Evolutionary conservation across 176 grass and related monocot species (phyloP).

Genomic region (Eleusine coracana): DNA sequence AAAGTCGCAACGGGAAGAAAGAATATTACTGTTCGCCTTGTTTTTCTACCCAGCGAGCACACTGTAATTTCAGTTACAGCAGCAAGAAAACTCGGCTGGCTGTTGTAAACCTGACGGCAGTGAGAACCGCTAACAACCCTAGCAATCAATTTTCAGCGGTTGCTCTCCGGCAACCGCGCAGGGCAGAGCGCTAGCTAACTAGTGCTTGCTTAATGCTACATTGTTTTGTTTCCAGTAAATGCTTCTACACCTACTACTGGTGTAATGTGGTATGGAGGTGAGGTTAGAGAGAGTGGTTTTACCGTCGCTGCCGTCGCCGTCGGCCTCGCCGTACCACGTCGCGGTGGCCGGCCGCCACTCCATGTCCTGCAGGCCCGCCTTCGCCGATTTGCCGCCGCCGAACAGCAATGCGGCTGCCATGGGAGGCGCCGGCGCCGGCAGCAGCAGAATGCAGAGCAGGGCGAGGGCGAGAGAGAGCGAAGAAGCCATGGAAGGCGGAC

Average conservation of each 20-base stretch:
- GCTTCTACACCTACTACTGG: too few relatives aligned
- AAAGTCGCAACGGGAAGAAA: conserved; percentile 41
- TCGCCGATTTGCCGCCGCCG: conserved; percentile 20
- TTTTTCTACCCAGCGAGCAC: background rate
- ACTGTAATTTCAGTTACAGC: background rate
- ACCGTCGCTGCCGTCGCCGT: conserved; percentile 96
- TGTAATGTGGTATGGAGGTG: too few relatives aligned
- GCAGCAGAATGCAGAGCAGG: conserved; percentile 35
- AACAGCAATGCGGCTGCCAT: conserved; percentile 30
- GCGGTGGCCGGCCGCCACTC: conserved; percentile 93
- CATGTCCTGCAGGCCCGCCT: conserved; percentile 38
- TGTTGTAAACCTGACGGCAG: background rate
- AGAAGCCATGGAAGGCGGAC: conserved; percentile 23
- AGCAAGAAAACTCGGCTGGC: background rate
- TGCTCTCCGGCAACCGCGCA: too few relatives aligned
- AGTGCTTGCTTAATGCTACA: too few relatives aligned
- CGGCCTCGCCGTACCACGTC: conserved; percentile 90
- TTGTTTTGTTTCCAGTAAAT: too few relatives aligned
- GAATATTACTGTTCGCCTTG: conserved; percentile 18
- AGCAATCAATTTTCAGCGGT: too few relatives aligned
- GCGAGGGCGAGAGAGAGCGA: conserved; percentile 26
- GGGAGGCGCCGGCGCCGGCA: background rate
- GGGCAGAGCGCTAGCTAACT: too few relatives aligned
- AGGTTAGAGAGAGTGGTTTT: conserved; percentile 36
- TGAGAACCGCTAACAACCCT: too few relatives aligned